Base-by-base conservation (phyloP, 2,329 filamentous ascomycete species). In the Diaporthe velutina region DNA sequence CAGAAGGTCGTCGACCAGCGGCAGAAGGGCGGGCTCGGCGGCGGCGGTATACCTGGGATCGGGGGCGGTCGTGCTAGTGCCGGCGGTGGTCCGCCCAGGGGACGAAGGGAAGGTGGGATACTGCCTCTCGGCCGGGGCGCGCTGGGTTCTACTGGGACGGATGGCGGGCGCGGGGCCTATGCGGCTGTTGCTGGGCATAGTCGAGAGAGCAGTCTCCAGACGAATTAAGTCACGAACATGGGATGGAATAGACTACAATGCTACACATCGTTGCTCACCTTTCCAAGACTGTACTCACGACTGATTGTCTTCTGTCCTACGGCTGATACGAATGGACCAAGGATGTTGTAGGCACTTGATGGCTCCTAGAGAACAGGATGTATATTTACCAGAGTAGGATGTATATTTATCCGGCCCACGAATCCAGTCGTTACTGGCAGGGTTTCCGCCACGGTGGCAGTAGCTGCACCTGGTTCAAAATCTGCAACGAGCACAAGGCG, bases 1-100 rank as follows among this genome's bases (percentile, higher is more conserved):
- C 88, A 86, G 81, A 86, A 86, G 70, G 80, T 88, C 55, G 73
- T 88, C 40, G 87, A 89, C 78, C 77, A 82, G 76, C 83, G 84
- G 28, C 82, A 82, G 67, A 77, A 76, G 7, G 81, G 79, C 45
- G 76, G 75, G n/a, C n/a, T n/a, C 42, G 42, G 74, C 48, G 42
- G 48, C 48, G 50, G 28, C 68, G 75, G 28, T 67, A 52, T 71
- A 12, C 60, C 64, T 22, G 73, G 75, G 17, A 40, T 75, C 7
- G 76, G 78, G 15, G 13, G 72, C 25, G 73, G 74, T 30, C 66
- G 76, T 35, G 42, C 58, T 42, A 52, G 52, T 40, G 28, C 52
- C n/a, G 76, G 77, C 33, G 71, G 76, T 48, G 48, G 64, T 42
- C 25, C 66, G 22, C 50, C 48, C 57, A 22, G 71, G 54, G 52